phyloP scores from a whole-genome alignment of 495 filamentous ascomycete species.

The Penicillium manginii region DNA sequence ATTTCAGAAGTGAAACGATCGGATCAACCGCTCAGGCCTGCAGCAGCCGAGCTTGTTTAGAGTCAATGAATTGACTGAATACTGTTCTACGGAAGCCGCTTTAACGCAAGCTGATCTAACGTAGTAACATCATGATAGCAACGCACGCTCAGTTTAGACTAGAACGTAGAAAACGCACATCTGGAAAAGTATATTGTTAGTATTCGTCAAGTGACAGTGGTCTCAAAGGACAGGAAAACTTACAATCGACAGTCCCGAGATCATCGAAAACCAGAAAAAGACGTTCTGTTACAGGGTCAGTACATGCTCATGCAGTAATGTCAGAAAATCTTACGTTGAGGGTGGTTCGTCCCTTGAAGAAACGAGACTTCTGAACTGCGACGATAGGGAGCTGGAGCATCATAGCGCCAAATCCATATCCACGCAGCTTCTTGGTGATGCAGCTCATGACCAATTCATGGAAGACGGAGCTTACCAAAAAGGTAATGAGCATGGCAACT shows the following conservation, averaged over 20 bases:
- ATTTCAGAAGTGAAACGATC: not conserved
- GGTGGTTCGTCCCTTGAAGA: slow-evolving; percentile 70
- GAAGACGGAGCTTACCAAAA: slow-evolving; percentile 83
- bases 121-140: not conserved
- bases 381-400: slow-evolving; percentile 97
- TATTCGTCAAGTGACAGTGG: not conserved
- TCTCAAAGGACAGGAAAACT: slow-evolving; percentile 33
- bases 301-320: not conserved
- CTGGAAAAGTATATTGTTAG: slow-evolving; percentile 30
- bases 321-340: slow-evolving; percentile 62
- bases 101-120: no score
- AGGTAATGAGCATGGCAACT: slow-evolving; percentile 87
- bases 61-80: not conserved
- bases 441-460: slow-evolving; percentile 98
- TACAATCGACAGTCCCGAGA: slow-evolving; percentile 84
- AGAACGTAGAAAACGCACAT: slow-evolving; percentile 63
- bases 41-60: not conserved
- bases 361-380: slow-evolving; percentile 79
- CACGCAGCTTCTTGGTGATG: slow-evolving; percentile 94
- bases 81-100: not conserved
- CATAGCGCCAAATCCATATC: slow-evolving; percentile 91
- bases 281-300: slow-evolving; percentile 59
- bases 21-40: not conserved
- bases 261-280: slow-evolving; percentile 95
- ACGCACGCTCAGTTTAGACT: slow-evolving; percentile 32